These are phyloP conservation scores for Teratosphaeriaceae sp. DNA, from an alignment of 2,329 filamentous ascomycete genomes.

Conservation along the genomic window DNA sequence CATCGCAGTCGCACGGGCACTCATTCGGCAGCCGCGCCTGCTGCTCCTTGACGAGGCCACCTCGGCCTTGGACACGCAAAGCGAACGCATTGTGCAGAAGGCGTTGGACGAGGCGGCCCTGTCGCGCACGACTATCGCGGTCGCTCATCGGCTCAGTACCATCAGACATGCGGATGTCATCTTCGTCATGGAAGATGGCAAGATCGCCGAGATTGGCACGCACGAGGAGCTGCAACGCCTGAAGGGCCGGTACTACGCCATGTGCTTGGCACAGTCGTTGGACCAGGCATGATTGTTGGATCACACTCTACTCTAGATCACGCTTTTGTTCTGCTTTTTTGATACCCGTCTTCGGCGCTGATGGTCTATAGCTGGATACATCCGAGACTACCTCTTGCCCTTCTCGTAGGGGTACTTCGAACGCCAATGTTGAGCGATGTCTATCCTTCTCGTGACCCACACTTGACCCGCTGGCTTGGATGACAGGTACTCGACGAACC, in stretches of 20 bases:
- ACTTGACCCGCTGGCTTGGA: constrained; percentile 40
- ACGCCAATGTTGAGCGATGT: constrained; percentile 45
- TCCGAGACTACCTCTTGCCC: constrained; percentile 6
- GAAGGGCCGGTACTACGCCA: constrained; percentile 37
- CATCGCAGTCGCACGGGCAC: constrained; percentile 48
- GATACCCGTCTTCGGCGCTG: no score
- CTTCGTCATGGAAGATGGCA: constrained; percentile 35
- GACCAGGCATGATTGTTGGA: constrained; percentile 1
- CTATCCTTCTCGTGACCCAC: constrained; percentile 47
- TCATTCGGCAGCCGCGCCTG: constrained; percentile 47
- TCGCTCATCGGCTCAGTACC: constrained; percentile 36
- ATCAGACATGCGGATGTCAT: constrained; percentile 34
- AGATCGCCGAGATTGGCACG: constrained; percentile 32
- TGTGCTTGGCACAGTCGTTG: constrained; percentile 38
- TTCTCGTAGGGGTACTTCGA: constrained; percentile 39
- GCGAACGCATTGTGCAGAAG: constrained; percentile 59
- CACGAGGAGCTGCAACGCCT: constrained; percentile 34
- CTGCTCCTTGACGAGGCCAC: constrained; percentile 56
- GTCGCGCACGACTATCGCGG: constrained; percentile 35
- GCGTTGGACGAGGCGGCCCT: constrained; percentile 53
- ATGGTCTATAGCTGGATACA: no score
- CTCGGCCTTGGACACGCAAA: constrained; percentile 56
- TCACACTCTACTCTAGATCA: no score
- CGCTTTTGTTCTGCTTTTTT: no score
- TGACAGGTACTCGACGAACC: constrained; percentile 46